A percentile compares a stretch with the other conserved stretches of the same genome.
These are phyloP conservation scores for Gaertneriomyces semiglobifer DNA, from an alignment of 192 early-diverging fungal species.

Conservation along the genomic window DNA sequence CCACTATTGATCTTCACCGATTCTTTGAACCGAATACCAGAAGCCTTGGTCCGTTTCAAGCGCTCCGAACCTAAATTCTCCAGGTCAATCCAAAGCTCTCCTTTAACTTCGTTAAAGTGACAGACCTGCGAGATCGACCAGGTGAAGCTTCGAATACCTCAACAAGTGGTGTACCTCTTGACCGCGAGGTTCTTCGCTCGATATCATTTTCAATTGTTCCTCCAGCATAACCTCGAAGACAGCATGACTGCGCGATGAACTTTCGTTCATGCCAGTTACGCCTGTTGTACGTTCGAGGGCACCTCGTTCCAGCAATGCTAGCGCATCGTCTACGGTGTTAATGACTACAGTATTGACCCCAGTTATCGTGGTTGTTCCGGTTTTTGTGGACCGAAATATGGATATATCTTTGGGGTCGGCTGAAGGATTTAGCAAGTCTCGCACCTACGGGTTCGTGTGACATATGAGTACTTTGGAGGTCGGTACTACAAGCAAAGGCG, in stretches of 20 bases:
- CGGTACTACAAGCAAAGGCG: too few species aligned
- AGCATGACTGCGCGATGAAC: constrained; percentile 47
- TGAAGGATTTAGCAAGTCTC: constrained; percentile 41
- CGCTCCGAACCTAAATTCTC: constrained; percentile 60
- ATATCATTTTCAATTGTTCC: constrained; percentile 21
- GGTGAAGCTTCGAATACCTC: constrained; percentile 50
- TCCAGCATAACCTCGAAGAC: constrained; percentile 49
- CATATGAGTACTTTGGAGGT: too few species aligned
- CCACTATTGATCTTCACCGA: constrained; percentile 85
- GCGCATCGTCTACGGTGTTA: too few species aligned
- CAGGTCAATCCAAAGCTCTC: not conserved
- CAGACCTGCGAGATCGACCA: constrained; percentile 86
- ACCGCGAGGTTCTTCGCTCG: not conserved
- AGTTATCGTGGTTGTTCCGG: too few species aligned
- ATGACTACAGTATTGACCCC: too few species aligned
- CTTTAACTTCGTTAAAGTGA: not conserved
- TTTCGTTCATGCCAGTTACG: constrained; percentile 47
- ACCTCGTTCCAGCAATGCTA: constrained; percentile 36
- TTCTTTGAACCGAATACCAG: constrained; percentile 52
- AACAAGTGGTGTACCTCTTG: constrained; percentile 7
- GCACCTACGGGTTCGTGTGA: constrained; percentile 23
- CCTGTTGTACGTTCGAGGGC: constrained; percentile 45
- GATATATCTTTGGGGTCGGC: constrained; percentile 38
- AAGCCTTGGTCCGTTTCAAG: constrained; percentile 70
- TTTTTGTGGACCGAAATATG: constrained; percentile 13